Conservation (phyloP, 2,329 filamentous ascomycete genomes). For the Colletotrichum musae region DNA sequence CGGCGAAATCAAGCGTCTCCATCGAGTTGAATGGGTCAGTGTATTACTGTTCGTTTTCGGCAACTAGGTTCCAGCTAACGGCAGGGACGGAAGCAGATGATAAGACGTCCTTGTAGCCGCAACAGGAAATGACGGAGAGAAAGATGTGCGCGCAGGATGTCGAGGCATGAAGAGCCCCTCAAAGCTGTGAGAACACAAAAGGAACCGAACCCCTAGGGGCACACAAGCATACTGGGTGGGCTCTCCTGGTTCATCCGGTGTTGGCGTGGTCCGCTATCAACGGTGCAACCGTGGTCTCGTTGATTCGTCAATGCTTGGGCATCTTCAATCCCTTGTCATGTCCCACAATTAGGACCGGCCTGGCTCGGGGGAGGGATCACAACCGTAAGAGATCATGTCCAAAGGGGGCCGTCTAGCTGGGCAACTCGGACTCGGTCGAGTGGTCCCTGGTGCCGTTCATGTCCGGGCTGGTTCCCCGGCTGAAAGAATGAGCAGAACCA, state of each 20-base stretch:
- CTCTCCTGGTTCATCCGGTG: constrained; percentile 9
- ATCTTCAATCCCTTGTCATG: background rate
- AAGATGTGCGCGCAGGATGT: background rate
- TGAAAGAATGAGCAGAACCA: background rate
- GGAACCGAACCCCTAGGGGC: background rate
- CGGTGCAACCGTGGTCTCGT: background rate
- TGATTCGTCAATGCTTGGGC: constrained; percentile 27
- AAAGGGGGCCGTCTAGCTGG: background rate
- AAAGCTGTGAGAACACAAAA: constrained; percentile 4
- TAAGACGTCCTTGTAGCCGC: background rate
- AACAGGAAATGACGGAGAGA: background rate
- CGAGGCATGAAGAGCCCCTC: background rate
- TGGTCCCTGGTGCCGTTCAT: background rate
- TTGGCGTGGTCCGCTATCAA: constrained; percentile 3
- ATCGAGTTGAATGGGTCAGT: constrained; percentile 45
- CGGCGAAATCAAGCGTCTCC: constrained; percentile 63
- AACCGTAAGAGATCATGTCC: background rate
- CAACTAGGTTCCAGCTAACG: background rate
- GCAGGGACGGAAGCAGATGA: background rate
- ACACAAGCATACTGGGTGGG: too few relatives aligned
- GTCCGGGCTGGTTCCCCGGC: constrained; percentile 11
- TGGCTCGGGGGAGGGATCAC: background rate
- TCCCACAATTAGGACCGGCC: constrained; percentile 14
- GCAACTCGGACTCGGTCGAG: background rate
- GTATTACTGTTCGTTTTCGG: background rate